Evolutionary conservation across 78 protist genomes (phyloP).

Genomic region (Tieghemostelium lacteum): DNA sequence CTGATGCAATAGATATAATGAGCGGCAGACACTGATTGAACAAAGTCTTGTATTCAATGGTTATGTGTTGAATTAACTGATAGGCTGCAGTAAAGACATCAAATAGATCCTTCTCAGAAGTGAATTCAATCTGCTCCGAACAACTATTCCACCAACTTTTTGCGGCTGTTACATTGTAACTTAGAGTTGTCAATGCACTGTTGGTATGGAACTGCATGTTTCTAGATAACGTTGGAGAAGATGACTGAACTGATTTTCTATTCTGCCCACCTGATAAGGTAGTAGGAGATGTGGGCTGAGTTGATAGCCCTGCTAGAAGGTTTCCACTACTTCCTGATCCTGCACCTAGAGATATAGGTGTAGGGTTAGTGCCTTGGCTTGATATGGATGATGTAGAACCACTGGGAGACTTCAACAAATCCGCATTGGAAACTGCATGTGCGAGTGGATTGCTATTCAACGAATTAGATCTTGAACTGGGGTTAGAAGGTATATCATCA

Average conservation of each 20-base stretch:
- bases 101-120: constrained; percentile 55
- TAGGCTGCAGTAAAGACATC: constrained; percentile 65
- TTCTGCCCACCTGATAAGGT: neutral
- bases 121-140: constrained; percentile 58
- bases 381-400: neutral
- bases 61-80: constrained; percentile 55
- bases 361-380: neutral
- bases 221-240: constrained; percentile 57
- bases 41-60: constrained; percentile 58
- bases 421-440: neutral
- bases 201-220: constrained; percentile 68
- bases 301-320: neutral
- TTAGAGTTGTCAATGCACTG: constrained; percentile 45
- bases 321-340: neutral
- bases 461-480: neutral
- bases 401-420: neutral
- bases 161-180: constrained; percentile 68
- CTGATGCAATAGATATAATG: constrained; percentile 30
- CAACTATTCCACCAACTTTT: constrained; percentile 77
- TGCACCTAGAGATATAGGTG: neutral
- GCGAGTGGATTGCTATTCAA: neutral
- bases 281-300: constrained; percentile 27
- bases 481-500: neutral
- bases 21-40: constrained; percentile 63
- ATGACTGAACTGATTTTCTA: neutral